Conservation (phyloP, 371 early-diverging fungal species). For the Haplosporangium sp. region DNA sequence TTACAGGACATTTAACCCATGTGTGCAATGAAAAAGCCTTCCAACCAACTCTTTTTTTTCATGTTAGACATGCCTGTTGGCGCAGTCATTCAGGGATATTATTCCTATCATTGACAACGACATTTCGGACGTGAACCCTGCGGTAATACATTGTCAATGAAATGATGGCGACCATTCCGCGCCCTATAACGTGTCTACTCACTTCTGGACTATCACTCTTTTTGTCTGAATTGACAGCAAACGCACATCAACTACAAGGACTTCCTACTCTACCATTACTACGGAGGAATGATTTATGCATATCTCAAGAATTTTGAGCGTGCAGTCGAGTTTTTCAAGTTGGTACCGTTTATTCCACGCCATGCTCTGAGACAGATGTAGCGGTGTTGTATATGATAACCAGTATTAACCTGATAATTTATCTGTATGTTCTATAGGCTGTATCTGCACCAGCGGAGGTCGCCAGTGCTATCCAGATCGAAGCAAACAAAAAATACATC, state of each 20-base stretch:
- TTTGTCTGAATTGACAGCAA: conserved; percentile 4
- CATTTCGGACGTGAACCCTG: conserved; percentile 67
- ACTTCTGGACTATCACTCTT: not conserved
- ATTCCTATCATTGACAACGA: conserved; percentile 66
- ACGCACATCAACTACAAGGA: conserved; percentile 59
- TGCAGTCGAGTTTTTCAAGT: conserved; percentile 71
- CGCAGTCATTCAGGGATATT: conserved; percentile 70
- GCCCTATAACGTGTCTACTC: not conserved
- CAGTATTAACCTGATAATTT: conserved; percentile 21
- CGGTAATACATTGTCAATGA: conserved; percentile 43
- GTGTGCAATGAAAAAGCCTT: not conserved
- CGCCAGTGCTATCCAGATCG: conserved; percentile 81
- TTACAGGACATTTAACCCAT: not conserved
- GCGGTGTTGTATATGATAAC: not conserved
- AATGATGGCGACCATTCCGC: not conserved
- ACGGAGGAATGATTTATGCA: conserved; percentile 80
- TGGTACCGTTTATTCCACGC: conserved; percentile 53
- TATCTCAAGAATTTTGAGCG: conserved; percentile 72
- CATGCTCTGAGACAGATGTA: too few relatives aligned
- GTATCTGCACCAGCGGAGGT: conserved; percentile 73
- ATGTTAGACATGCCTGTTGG: conserved; percentile 64
- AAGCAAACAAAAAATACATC: conserved; percentile 78
- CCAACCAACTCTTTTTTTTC: not conserved
- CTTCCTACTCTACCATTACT: conserved; percentile 82
- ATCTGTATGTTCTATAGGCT: conserved; percentile 40